Conservation (phyloP, 2,329 filamentous ascomycete genomes). For the Tympanopsis confertula region DNA sequence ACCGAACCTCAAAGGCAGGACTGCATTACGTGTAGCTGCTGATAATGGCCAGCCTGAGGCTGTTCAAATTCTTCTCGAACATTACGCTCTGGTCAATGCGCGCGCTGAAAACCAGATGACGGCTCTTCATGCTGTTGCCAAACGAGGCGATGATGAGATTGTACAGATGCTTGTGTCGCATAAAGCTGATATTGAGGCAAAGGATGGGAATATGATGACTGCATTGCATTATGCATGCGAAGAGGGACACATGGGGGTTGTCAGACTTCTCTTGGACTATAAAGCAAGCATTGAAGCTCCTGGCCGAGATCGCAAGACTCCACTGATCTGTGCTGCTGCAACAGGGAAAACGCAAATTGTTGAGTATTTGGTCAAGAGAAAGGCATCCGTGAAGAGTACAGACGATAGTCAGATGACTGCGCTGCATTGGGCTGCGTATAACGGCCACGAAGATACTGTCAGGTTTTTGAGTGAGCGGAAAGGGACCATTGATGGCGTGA, state of each 20-base stretch:
- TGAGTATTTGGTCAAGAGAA: slow-evolving; percentile 16
- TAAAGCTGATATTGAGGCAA: slow-evolving; percentile 20
- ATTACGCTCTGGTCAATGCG: slow-evolving; percentile 18
- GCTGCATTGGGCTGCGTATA: slow-evolving; percentile 23
- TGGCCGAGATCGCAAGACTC: slow-evolving; percentile 18
- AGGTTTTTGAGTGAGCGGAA: slow-evolving; percentile 16
- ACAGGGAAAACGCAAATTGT: slow-evolving; percentile 13
- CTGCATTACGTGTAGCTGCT: slow-evolving; percentile 20
- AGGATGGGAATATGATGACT: slow-evolving; percentile 19
- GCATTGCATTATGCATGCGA: slow-evolving; percentile 21
- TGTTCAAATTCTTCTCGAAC: slow-evolving; percentile 14
- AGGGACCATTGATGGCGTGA: slow-evolving; percentile 12
- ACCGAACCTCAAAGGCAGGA: slow-evolving; percentile 16
- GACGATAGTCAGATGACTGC: slow-evolving; percentile 22
- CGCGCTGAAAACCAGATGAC: slow-evolving; percentile 19
- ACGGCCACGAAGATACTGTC: slow-evolving; percentile 22
- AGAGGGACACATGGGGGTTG: slow-evolving; percentile 13
- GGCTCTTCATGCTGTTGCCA: slow-evolving; percentile 19
- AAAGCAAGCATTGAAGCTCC: slow-evolving; percentile 17
- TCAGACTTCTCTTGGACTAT: slow-evolving; percentile 15
- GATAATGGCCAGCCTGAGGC: slow-evolving; percentile 19
- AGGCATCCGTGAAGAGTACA: slow-evolving; percentile 11
- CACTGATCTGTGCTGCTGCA: slow-evolving; percentile 20
- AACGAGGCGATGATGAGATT: slow-evolving; percentile 17
- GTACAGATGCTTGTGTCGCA: slow-evolving; percentile 15